Evolutionary conservation across 2,329 filamentous ascomycete species (phyloP), one percentile per base, ranked within the genome.

Genomic region (Beauveria pseudobassiana): DNA sequence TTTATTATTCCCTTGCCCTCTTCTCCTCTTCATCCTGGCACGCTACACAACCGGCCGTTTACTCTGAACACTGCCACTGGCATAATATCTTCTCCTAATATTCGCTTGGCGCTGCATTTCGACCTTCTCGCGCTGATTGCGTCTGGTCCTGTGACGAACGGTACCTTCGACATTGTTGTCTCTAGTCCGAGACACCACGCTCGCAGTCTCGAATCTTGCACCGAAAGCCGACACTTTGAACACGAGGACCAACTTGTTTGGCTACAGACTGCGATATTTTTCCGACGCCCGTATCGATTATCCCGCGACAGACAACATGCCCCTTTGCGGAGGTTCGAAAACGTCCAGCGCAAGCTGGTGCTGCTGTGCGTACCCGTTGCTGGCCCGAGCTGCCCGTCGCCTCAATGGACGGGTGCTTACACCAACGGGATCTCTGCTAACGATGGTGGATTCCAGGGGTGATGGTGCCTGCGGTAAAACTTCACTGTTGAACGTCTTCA

Each of bases 391-490:
- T 28, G 7, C 16, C 16, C 18, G 42, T 30, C 34, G 49, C 12
- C 16, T 26, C n/a, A 2, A n/a, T 18, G 16, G 26, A 51, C 24
- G 38, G 61, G 30, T 22, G 28, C 24, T 26, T 50, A 30, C 56
- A 6, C 28, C 34, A 28, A 38, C 42, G 22, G 30, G 49, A 51
- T 50, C 50, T 8, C 46, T 14, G 38, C 55, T 30, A 30, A 64
- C 53, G 45, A 12, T 71, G 59, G 45, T 56, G 34, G 51, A 48
- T 59, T 50, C 64, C 67, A 96, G 92, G 73, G 93, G 93, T 70
- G 93, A 98, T 74, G 93, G 93, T 82, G 93, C 93, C 69, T 96
- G 90, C 76, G 93, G 93, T 73, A 99, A 99, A 83, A 99, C 95
- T 61, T 97, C 93, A 66, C 78, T 98, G 71, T 79, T 99, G 70